These are phyloP conservation scores for Cordia subcordata DNA, from an alignment of 257 asterid species.

Conservation along the genomic window DNA sequence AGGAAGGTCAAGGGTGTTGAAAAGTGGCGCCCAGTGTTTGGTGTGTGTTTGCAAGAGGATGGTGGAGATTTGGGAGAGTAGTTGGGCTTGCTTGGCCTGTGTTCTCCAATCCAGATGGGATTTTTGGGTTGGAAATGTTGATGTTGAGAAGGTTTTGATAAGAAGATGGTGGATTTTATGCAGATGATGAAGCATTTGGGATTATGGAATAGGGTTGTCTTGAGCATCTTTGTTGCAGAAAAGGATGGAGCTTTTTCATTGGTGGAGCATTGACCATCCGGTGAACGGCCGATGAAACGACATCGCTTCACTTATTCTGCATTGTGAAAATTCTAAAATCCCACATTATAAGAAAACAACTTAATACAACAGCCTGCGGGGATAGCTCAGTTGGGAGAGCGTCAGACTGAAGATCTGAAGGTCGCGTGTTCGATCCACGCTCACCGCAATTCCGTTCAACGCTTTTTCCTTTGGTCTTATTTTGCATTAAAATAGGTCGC, in stretches of 20 bases:
- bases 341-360: too few species aligned
- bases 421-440: conserved; percentile 98
- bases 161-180: conserved; percentile 7
- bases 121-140: conserved; percentile 13
- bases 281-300: neutral
- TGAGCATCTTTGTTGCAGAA: conserved; percentile 3
- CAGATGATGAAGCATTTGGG: conserved; percentile 17
- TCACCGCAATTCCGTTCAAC: conserved; percentile 94
- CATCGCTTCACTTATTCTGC: too few species aligned
- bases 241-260: neutral
- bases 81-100: conserved; percentile 40
- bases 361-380: too few species aligned
- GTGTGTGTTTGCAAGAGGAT: conserved; percentile 64
- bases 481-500: too few species aligned
- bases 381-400: conserved; percentile 98
- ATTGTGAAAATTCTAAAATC: too few species aligned
- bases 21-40: conserved; percentile 62
- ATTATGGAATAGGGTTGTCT: neutral
- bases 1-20: conserved; percentile 31
- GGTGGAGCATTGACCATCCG: neutral
- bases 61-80: conserved; percentile 54
- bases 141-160: conserved; percentile 15
- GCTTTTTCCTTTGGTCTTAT: too few species aligned
- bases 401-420: conserved; percentile 89
- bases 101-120: conserved; percentile 51